Conservation (phyloP, 257 asterid species). For the Nicotiana benthamiana region DNA sequence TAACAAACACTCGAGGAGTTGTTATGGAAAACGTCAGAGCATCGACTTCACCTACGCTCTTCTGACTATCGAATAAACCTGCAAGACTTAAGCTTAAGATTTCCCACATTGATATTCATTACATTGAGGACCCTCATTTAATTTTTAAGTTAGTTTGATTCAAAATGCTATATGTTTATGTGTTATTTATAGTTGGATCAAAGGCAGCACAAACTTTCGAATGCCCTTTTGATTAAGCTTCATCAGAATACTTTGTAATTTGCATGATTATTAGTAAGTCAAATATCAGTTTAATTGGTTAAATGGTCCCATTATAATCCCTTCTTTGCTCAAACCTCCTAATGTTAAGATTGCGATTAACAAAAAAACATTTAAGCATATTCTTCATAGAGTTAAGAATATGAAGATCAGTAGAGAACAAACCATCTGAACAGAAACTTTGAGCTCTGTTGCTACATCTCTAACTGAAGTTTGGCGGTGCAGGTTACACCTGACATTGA, state of each 20-base stretch:
- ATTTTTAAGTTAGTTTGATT: not conserved
- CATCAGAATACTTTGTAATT: not conserved
- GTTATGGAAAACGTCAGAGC: not conserved
- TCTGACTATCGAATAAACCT: not conserved
- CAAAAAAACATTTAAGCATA: not conserved
- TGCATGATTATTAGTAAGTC: not conserved
- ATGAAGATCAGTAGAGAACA: not conserved
- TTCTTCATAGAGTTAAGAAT: not conserved
- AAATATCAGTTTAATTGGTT: not conserved
- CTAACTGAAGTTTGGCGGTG: slow-evolving; percentile 8
- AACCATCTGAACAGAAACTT: not conserved
- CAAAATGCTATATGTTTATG: not conserved
- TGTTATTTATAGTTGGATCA: too few relatives aligned
- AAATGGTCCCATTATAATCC: not conserved
- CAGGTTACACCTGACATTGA: slow-evolving; percentile 90
- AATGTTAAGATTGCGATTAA: not conserved
- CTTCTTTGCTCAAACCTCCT: not conserved
- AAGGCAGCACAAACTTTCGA: too few relatives aligned
- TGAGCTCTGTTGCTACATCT: not conserved
- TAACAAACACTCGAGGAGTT: not conserved
- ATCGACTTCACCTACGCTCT: not conserved
- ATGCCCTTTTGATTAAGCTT: not conserved
- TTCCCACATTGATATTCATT: not conserved
- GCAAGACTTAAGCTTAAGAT: not conserved
- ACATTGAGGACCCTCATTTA: not conserved